Conservation (phyloP, 495 filamentous ascomycete genomes). For the Aspergillus avenaceus region DNA sequence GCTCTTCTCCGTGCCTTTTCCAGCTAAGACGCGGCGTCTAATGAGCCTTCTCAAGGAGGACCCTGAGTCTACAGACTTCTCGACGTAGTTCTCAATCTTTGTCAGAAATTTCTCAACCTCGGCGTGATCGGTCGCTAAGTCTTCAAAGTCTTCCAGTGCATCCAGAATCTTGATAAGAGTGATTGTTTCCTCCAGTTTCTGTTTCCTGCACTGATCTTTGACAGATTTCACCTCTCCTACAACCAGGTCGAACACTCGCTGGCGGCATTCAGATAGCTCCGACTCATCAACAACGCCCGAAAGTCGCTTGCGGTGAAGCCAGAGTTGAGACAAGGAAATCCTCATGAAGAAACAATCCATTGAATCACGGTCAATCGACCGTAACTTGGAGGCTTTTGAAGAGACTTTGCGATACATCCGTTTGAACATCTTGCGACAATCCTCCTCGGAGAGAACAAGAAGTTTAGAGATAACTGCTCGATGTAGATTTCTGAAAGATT, state of each 20-base stretch:
- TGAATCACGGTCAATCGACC: constrained; percentile 33
- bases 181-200: constrained; percentile 37
- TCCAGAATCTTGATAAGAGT: constrained; percentile 42
- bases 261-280: constrained; percentile 31
- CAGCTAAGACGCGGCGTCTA: constrained; percentile 35
- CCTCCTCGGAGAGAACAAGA: constrained; percentile 31
- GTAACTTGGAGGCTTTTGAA: constrained; percentile 32
- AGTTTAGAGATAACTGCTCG: constrained; percentile 34
- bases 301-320: constrained; percentile 31
- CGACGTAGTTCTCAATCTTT: constrained; percentile 37
- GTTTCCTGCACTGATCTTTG: constrained; percentile 39
- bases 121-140: constrained; percentile 30
- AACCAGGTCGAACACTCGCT: constrained; percentile 33
- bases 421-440: constrained; percentile 32
- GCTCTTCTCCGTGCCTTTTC: constrained; percentile 25
- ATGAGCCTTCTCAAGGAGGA: constrained; percentile 32
- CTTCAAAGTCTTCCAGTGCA: constrained; percentile 44
- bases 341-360: constrained; percentile 39
- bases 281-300: constrained; percentile 25
- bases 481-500: constrained; percentile 37
- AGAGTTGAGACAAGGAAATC: constrained; percentile 38
- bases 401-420: constrained; percentile 32
- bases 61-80: constrained; percentile 34
- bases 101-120: constrained; percentile 37
- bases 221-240: constrained; percentile 36